Percentiles rank a stretch among this genome's conserved stretches.
Conservation (phyloP, 192 early-diverging fungal genomes). For the Rhizophagus clarus region DNA sequence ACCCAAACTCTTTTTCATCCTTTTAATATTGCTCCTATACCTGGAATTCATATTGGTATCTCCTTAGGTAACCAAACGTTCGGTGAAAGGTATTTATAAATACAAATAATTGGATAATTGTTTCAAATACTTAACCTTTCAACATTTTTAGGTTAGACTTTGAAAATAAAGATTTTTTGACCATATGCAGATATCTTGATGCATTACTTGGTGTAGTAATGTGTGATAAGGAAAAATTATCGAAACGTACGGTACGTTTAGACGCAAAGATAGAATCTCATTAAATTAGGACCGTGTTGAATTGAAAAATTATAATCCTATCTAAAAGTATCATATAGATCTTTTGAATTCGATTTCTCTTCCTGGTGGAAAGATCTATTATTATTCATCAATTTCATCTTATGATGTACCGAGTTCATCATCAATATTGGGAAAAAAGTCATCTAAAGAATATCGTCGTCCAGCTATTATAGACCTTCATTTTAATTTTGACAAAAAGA, state of each 20-base stretch:
- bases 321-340: neutral
- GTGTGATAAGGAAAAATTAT: neutral
- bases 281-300: too few relatives aligned
- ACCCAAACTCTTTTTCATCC: neutral
- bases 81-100: neutral
- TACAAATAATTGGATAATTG: neutral
- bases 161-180: neutral
- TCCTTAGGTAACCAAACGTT: neutral
- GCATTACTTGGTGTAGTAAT: neutral
- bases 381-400: neutral
- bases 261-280: neutral
- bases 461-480: neutral
- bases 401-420: neutral
- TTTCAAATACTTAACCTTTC: neutral
- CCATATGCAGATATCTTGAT: neutral
- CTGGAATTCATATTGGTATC: constrained; percentile 20
- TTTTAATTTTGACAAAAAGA: constrained; percentile 5
- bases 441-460: neutral
- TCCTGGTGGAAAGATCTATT: constrained; percentile 1
- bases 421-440: neutral
- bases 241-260: neutral
- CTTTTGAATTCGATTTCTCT: neutral
- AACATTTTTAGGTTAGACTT: neutral
- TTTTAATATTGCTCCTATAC: neutral
- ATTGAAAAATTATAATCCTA: neutral